Evolutionary conservation across 1,139 yeast genomes (phyloP), one percentile per base, ranked within the genome.

Genomic region (Scheffersomyces titani): DNA sequence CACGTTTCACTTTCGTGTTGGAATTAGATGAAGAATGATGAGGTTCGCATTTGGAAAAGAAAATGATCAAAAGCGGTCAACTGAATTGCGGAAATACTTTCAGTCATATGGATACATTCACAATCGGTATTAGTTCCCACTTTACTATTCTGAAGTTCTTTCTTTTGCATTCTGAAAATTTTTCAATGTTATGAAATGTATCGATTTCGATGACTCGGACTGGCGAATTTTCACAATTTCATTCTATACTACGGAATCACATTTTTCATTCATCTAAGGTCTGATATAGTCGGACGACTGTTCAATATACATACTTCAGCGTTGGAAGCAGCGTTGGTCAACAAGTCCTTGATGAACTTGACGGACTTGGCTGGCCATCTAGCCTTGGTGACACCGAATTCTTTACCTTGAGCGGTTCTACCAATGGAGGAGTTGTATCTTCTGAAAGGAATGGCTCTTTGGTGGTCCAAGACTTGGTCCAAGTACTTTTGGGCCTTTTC

Each of bases 361-460:
- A 94, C 98, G 66, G 97, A 91, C 90, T 96, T 94, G 69, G 87
- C 97, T 78, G 99, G 99, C 99, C 99, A 94, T 92, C 99, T 93
- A 74, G 98, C 99, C 86, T 91, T 93, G 88, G 98, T 92, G 79
- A 92, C 97, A 84, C 98, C 99, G 77, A 93, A 96, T 87, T 94
- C 99, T 86, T 94, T 94, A 85, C 98, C 99, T 86, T 94, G 99
- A 71, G 96, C 97, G 74, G 99, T 91, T 86, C 99, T 92, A 81
- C 99, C 99, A 75, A 92, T 92, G 73, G 97, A 92, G 70, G 89
- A 86, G 86, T 90, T 90, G 86, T 86, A 93, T 87, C 97, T 89
- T 88, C 99, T 91, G 94, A 94, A 92, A 80, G 99, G 99, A 74
- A 96, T 92, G 75, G 98, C 99, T 89, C 98, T 94, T 87, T 96